Conservation (phyloP, 1,284 basidiomycete genomes). For the Fomitopsis palustris region DNA sequence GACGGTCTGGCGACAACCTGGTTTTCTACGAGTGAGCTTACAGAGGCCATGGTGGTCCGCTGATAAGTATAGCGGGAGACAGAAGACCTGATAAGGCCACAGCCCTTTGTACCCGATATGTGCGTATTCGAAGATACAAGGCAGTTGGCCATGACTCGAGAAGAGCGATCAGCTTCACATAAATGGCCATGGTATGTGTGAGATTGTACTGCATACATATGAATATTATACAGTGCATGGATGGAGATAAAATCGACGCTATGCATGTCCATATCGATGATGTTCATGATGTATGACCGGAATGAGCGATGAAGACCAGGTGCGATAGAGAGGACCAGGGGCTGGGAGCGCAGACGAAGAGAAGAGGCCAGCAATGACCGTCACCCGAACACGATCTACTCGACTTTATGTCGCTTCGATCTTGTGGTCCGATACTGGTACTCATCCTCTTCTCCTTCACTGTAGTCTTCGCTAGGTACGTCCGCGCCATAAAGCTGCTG, state of each 20-base stretch:
- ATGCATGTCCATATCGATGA: not conserved
- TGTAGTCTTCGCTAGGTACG: constrained; percentile 38
- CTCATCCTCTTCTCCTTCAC: constrained; percentile 47
- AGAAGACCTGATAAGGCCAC: too few species aligned
- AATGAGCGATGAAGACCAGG: not conserved
- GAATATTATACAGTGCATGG: not conserved
- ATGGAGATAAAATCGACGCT: not conserved
- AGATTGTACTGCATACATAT: not conserved
- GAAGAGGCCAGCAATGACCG: not conserved
- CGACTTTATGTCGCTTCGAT: constrained; percentile 28
- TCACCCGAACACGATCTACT: not conserved
- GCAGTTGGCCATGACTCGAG: too few species aligned
- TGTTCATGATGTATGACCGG: not conserved
- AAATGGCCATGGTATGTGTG: not conserved
- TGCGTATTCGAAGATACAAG: too few species aligned
- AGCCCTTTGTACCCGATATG: too few species aligned
- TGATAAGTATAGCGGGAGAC: not conserved
- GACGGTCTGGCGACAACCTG: not conserved
- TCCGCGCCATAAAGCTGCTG: constrained; percentile 41
- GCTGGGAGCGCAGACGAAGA: not conserved
- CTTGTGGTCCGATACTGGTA: constrained; percentile 35
- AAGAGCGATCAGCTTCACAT: not conserved
- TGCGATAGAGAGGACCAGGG: not conserved
- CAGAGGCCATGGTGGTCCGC: not conserved
- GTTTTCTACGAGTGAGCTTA: not conserved